Percentiles rank a stretch among this genome's conserved stretches.
Evolutionary conservation across 2,329 filamentous ascomycete species (phyloP).

Genomic region (Teratosphaeria nubilosa): DNA sequence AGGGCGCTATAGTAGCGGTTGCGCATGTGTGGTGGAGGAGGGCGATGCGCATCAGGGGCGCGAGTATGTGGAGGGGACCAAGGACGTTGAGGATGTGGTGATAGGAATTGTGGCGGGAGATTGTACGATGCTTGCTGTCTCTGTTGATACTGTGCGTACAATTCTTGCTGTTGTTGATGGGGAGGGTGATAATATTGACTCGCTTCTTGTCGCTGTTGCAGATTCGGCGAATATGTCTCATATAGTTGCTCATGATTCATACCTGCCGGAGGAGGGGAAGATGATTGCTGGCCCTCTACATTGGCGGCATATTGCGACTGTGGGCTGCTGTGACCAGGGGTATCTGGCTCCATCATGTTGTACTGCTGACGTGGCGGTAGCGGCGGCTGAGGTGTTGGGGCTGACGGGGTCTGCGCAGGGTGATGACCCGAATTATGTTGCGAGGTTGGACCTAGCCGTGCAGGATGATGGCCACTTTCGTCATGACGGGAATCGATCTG

Average conservation of each 20-base stretch:
- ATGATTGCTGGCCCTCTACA: not conserved
- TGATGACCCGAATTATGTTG: not conserved
- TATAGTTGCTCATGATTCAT: not conserved
- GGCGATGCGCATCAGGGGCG: not conserved
- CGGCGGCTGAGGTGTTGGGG: not conserved
- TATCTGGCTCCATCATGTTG: not conserved
- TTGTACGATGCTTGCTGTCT: conserved; percentile 4
- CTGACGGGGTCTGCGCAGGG: not conserved
- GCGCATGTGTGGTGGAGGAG: not conserved
- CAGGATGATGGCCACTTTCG: not conserved
- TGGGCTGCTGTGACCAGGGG: not conserved
- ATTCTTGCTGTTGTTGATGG: not conserved
- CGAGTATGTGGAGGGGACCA: not conserved
- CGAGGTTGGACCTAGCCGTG: not conserved
- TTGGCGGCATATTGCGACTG: not conserved
- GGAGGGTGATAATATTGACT: not conserved
- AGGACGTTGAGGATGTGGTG: conserved; percentile 1
- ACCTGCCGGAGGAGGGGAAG: not conserved
- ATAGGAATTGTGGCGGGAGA: conserved; percentile 5
- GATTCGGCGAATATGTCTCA: not conserved
- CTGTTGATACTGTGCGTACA: not conserved
- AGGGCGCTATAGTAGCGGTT: not conserved
- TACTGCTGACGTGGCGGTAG: not conserved
- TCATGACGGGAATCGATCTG: not conserved
- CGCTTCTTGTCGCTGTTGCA: conserved; percentile 1